Percentiles rank a stretch among this genome's conserved stretches.
Conservation (phyloP, 1,139 yeast genomes). For the Pichia terricola region DNA sequence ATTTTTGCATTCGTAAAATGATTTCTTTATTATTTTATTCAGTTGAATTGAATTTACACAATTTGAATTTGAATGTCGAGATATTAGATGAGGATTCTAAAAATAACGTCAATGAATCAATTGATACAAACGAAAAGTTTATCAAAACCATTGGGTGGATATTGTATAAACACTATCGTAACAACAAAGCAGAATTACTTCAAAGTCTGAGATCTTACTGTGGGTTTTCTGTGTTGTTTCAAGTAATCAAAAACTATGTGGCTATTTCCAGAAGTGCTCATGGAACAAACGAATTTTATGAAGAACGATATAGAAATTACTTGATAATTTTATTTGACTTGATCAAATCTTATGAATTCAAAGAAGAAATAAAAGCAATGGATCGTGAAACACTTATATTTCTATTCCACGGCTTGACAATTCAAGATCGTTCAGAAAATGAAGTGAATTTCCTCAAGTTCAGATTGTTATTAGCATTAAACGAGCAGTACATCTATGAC, state of each 20-base stretch:
- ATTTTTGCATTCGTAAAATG: conserved; percentile 37
- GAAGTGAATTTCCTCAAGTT: conserved; percentile 63
- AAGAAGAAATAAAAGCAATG: conserved; percentile 33
- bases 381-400: conserved; percentile 45
- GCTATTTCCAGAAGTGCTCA: conserved; percentile 13
- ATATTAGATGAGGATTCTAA: conserved; percentile 12
- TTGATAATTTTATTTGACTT: conserved; percentile 45
- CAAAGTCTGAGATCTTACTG: conserved; percentile 40
- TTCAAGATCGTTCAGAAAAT: conserved; percentile 47
- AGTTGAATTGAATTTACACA: conserved; percentile 30
- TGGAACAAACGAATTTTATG: conserved; percentile 20
- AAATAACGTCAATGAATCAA: conserved; percentile 14
- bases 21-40: conserved; percentile 29
- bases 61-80: conserved; percentile 27
- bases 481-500: conserved; percentile 78
- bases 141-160: conserved; percentile 36
- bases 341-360: conserved; percentile 36
- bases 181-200: conserved; percentile 30
- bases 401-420: conserved; percentile 42
- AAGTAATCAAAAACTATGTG: conserved; percentile 19
- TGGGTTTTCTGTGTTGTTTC: conserved; percentile 31
- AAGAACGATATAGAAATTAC: conserved; percentile 30
- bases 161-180: conserved; percentile 37
- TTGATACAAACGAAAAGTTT: conserved; percentile 22
- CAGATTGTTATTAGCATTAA: conserved; percentile 62